Evolutionary conservation across 495 filamentous ascomycete genomes (phyloP).

Genomic region (Lasiosphaeria miniovina): DNA sequence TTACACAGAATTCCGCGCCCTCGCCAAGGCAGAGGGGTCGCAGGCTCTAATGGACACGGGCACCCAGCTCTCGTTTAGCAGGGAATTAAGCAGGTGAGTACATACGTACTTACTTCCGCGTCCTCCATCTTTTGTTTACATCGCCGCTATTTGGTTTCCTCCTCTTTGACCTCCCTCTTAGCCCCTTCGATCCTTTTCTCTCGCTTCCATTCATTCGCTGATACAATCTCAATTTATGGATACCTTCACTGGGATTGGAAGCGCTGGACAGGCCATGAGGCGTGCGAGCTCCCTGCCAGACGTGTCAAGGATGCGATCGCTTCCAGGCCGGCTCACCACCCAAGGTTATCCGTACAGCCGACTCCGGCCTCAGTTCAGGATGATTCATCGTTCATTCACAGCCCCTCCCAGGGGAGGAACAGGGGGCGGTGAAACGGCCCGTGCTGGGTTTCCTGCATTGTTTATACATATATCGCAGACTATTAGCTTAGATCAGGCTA

Average conservation of each 20-base stretch:
- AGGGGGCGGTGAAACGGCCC: too few species aligned
- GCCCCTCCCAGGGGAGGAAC: too few species aligned
- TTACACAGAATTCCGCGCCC: constrained; percentile 58
- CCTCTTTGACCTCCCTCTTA: too few species aligned
- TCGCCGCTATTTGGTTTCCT: too few species aligned
- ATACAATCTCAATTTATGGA: too few species aligned
- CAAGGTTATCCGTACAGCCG: constrained; percentile 6
- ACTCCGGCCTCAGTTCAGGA: not conserved
- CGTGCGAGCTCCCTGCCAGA: constrained; percentile 53
- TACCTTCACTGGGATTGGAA: constrained; percentile 16
- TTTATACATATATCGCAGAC: too few species aligned
- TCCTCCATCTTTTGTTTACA: too few species aligned
- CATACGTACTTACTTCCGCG: not conserved
- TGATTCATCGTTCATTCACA: not conserved
- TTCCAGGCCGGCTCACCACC: constrained; percentile 29
- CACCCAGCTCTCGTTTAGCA: constrained; percentile 64
- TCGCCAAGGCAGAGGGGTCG: constrained; percentile 60
- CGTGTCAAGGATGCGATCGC: constrained; percentile 52
- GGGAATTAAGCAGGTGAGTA: constrained; percentile 60
- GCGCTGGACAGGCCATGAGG: constrained; percentile 58
- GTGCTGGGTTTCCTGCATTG: too few species aligned
- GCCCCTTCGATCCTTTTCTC: too few species aligned
- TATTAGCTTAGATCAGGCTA: too few species aligned
- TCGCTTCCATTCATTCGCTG: too few species aligned
- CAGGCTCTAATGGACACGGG: constrained; percentile 67